phyloP scores from a whole-genome alignment of 1,284 basidiomycete species.

The Ustilago crameri region DNA sequence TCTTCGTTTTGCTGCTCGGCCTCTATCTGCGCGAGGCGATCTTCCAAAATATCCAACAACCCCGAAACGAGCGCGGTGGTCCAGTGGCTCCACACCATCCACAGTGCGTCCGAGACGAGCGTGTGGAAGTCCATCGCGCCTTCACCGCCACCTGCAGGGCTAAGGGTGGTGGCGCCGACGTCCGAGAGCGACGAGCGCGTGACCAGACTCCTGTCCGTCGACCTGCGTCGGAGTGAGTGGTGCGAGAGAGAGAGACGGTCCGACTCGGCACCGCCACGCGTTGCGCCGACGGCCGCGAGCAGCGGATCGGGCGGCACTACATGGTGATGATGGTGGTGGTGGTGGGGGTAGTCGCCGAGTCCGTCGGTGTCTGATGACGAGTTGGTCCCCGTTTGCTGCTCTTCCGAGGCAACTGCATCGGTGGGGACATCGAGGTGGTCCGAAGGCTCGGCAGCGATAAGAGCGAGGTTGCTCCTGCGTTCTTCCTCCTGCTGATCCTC shows the following conservation, averaged over 20 bases:
- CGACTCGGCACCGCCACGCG: slow-evolving; percentile 26
- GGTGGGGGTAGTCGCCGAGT: slow-evolving; percentile 3
- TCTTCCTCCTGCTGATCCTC: slow-evolving; percentile 39
- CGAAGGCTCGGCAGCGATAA: too few relatives aligned
- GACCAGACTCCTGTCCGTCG: slow-evolving; percentile 33
- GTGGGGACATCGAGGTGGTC: too few relatives aligned
- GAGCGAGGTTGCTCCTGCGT: slow-evolving; percentile 6
- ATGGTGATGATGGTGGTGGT: slow-evolving; percentile 22
- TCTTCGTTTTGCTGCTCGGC: slow-evolving; percentile 1
- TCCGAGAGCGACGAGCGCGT: slow-evolving; percentile 14
- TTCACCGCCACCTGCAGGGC: slow-evolving; percentile 7
- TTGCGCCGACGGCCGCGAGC: slow-evolving; percentile 42
- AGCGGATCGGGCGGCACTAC: slow-evolving; percentile 43
- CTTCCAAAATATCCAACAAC: slow-evolving; percentile 38
- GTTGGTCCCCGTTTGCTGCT: slow-evolving; percentile 33
- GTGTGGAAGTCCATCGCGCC: slow-evolving; percentile 22
- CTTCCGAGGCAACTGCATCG: neutral
- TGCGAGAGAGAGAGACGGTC: slow-evolving; percentile 31
- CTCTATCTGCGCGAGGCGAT: slow-evolving; percentile 32
- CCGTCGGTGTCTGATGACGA: slow-evolving; percentile 31
- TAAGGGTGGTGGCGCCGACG: neutral
- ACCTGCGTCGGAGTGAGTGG: slow-evolving; percentile 17
- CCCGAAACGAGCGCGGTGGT: slow-evolving; percentile 41
- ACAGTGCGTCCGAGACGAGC: slow-evolving; percentile 45
- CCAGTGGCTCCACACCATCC: slow-evolving; percentile 53